Conservation (phyloP, 2,329 filamentous ascomycete genomes). For the Cryphonectria parasitica region DNA sequence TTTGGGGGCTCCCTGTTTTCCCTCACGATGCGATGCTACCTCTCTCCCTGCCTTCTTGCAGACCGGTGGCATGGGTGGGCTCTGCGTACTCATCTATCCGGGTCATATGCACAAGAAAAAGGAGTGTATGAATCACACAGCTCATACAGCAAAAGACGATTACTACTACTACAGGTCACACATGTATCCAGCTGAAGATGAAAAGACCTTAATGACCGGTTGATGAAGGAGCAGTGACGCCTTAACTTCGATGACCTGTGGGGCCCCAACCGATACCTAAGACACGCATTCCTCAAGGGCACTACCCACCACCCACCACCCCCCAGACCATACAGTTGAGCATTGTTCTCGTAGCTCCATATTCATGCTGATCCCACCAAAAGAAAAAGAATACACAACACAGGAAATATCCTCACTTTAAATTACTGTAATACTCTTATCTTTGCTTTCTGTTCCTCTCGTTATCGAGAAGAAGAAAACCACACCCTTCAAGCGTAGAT, state of each 20-base stretch:
- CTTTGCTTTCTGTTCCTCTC: background rate
- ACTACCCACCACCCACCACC: background rate
- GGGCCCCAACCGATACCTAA: background rate
- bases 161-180: background rate
- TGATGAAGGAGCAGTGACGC: background rate
- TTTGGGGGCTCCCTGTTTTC: background rate
- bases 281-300: background rate
- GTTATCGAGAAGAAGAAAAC: too few relatives aligned
- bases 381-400: background rate
- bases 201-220: background rate
- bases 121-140: background rate
- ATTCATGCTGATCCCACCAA: background rate
- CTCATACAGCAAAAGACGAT: background rate
- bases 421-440: background rate
- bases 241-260: background rate
- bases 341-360: background rate
- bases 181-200: background rate
- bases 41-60: conserved; percentile 3
- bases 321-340: background rate
- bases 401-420: background rate
- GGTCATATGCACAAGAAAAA: background rate
- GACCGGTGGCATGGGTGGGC: background rate
- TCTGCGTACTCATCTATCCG: background rate
- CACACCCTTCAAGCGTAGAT: background rate
- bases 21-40: background rate